Evolutionary conservation across 352 stramenopile genomes (phyloP).

Genomic region (Pythium phragmitis): DNA sequence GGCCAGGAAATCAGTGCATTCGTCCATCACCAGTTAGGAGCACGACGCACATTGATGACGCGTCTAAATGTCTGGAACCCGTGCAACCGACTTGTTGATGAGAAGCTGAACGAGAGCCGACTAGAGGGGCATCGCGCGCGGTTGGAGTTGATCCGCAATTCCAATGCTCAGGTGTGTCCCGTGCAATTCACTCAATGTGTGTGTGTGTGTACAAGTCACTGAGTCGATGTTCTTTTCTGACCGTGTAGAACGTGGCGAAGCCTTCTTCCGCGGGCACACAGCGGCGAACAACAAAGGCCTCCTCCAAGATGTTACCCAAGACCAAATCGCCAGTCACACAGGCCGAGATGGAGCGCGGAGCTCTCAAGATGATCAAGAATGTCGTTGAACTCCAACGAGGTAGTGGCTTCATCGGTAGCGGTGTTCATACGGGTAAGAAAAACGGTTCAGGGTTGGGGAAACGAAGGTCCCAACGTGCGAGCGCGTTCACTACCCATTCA

Average conservation of each 20-base stretch:
- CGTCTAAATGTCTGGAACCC: conserved; percentile 39
- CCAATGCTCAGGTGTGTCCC: conserved; percentile 2
- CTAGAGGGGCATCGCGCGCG: conserved; percentile 42
- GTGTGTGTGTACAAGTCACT: neutral
- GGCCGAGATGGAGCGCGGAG: conserved; percentile 54
- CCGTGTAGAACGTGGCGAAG: conserved; percentile 1
- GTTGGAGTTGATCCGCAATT: conserved; percentile 45
- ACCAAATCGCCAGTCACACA: conserved; percentile 49
- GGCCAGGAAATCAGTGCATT: neutral
- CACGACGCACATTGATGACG: neutral
- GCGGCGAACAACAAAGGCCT: neutral
- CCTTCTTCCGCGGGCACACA: neutral
- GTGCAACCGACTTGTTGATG: conserved; percentile 44
- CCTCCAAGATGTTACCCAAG: conserved; percentile 27
- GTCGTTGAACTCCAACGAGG: conserved; percentile 45
- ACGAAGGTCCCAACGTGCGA: conserved; percentile 6
- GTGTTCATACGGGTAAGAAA: neutral
- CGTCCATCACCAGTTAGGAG: neutral
- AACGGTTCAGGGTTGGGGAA: neutral
- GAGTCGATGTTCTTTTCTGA: neutral
- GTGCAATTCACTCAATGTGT: neutral
- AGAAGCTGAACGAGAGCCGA: conserved; percentile 39
- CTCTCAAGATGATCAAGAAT: conserved; percentile 58
- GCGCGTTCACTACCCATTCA: neutral
- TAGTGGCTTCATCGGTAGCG: neutral